These are phyloP conservation scores for Bipolaris cookei DNA, from an alignment of 2,329 filamentous ascomycete species.

Conservation along the genomic window DNA sequence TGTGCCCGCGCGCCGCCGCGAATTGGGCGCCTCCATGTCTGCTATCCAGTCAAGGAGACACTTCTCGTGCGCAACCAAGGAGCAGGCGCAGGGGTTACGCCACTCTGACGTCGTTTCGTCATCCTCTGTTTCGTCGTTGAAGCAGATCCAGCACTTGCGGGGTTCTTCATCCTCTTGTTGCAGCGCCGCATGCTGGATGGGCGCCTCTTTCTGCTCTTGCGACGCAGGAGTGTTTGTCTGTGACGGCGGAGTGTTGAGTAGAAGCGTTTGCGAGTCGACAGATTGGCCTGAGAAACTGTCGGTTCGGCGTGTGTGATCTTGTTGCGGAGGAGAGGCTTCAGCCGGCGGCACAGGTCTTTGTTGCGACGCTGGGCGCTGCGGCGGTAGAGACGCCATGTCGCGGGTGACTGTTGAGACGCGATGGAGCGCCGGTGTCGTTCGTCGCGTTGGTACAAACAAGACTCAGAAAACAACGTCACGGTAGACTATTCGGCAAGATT, in stretches of 20 bases:
- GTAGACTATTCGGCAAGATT: not conserved
- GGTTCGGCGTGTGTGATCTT: constrained; percentile 33
- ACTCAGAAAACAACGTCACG: not conserved
- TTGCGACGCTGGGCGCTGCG: constrained; percentile 46
- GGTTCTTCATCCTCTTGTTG: constrained; percentile 45
- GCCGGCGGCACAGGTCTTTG: constrained; percentile 39
- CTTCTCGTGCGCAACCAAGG: constrained; percentile 85
- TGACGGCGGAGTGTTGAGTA: constrained; percentile 48
- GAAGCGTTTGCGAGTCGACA: constrained; percentile 55
- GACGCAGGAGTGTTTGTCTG: constrained; percentile 20
- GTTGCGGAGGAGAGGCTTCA: constrained; percentile 24
- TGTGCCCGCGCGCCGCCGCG: constrained; percentile 55
- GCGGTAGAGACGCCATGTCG: constrained; percentile 53
- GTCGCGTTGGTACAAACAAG: not conserved
- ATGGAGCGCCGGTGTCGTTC: not conserved
- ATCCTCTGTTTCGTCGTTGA: constrained; percentile 69
- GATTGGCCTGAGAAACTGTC: constrained; percentile 50
- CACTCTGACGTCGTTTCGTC: constrained; percentile 69
- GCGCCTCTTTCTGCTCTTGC: constrained; percentile 24
- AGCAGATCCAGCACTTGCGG: constrained; percentile 73
- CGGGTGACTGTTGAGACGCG: not conserved
- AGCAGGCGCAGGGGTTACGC: constrained; percentile 90
- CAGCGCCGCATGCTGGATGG: constrained; percentile 15
- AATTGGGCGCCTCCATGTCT: constrained; percentile 74
- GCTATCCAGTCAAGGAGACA: constrained; percentile 92